Conservation (phyloP, 345 rosid genomes). For the Eucalyptus leucophloia region DNA sequence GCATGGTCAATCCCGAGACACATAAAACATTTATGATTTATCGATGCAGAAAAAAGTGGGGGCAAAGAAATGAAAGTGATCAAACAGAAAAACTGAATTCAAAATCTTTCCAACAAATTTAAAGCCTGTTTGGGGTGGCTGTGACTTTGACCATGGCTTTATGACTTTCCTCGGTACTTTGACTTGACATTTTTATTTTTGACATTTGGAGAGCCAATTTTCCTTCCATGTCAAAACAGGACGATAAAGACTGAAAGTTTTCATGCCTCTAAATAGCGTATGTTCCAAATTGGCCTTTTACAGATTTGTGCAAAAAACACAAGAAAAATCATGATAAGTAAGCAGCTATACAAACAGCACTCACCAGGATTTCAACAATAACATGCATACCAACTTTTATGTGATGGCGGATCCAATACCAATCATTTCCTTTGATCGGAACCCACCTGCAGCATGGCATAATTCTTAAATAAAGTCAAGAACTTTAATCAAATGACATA, state of each 20-base stretch:
- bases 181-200: neutral
- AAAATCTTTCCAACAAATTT: neutral
- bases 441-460: slow-evolving; percentile 61
- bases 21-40: neutral
- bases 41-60: neutral
- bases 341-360: neutral
- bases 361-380: slow-evolving; percentile 85
- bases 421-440: slow-evolving; percentile 82
- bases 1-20: neutral
- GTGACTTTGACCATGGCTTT: neutral
- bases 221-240: neutral
- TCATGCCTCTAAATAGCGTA: neutral
- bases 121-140: neutral
- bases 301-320: neutral
- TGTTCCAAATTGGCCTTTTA: neutral
- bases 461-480: neutral
- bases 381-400: slow-evolving; percentile 92
- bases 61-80: neutral
- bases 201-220: neutral
- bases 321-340: neutral
- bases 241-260: neutral
- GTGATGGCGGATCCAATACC: slow-evolving; percentile 98
- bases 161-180: neutral
- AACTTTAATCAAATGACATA: neutral
- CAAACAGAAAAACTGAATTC: neutral